Base-by-base conservation (phyloP, 2,329 filamentous ascomycete species). In the Xylariaceae sp. region DNA sequence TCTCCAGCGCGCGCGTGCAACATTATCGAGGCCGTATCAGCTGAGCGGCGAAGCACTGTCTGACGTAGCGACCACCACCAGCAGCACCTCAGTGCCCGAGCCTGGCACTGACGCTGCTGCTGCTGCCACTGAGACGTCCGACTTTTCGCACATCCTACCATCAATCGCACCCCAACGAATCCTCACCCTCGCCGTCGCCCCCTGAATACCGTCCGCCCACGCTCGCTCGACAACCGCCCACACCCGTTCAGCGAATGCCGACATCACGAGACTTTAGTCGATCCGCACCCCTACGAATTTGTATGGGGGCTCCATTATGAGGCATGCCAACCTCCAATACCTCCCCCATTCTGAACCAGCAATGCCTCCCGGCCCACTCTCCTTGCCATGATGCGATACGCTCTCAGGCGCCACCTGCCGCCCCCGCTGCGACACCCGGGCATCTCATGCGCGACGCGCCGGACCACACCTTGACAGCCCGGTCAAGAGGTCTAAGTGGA, bases 261-360 rank as follows among this genome's bases (percentile, higher is more conserved):
- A 48, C 39, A 41, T 44, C 38, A 52, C 48, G 49, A 52, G 49
- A 32, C 41, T 35, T 39, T 43, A 42, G 43, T 38, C 45, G 47
- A 36, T 45, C 43, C 37, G 44, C 46, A 45, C 47, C 41, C 44
- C 50, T 46, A 46, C 42, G 38, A 39, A 45, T 36, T 44, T 47
- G 40, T 41, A 45, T 42, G 46, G 49, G 47, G 44, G 43, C 46
- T 34, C 42, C 46, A 42, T 47, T 49, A 52, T 46, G 49, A 53
- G 51, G 51, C 47, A 54, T 54, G 51, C 47, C 46, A 51, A 49
- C 50, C 44, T 44, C 43, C 44, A 47, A 48, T 39, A 40, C 42
- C 32, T 32, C 45, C 40, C 32, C 36, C 38, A 39, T 34, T 40
- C 37, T 43, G 40, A 47, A 42, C 44, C 38, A 45, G 34, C 42